Evolutionary conservation across 192 early-diverging fungal species (phyloP).

Genomic region (Coemansia sp.): DNA sequence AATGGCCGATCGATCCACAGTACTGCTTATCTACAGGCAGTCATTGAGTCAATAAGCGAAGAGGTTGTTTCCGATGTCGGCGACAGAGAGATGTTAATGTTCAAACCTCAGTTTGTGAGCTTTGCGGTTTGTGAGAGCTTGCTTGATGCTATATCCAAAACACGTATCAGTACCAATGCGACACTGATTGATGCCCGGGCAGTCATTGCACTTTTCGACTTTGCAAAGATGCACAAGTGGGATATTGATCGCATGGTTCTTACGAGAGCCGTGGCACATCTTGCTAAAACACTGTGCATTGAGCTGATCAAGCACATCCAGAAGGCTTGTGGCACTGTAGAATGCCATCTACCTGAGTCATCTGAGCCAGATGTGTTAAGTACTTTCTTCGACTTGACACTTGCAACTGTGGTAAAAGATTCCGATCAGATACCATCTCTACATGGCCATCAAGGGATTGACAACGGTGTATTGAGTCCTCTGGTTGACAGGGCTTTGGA

Average conservation of each 20-base stretch:
- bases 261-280: conserved; percentile 18
- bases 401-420: background rate
- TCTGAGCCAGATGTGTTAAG: background rate
- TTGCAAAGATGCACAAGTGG: conserved; percentile 21
- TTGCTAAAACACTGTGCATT: conserved; percentile 11
- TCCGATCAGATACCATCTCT: background rate
- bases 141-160: conserved; percentile 28
- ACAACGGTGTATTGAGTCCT: background rate
- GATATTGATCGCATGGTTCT: conserved; percentile 15
- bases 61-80: background rate
- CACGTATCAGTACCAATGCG: background rate
- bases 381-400: background rate
- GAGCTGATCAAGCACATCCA: background rate
- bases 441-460: background rate
- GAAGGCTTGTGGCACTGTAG: background rate
- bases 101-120: conserved; percentile 28
- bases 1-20: conserved; percentile 26
- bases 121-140: conserved; percentile 26
- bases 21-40: conserved; percentile 19
- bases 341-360: background rate
- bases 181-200: conserved; percentile 14
- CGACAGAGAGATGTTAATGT: background rate
- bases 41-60: conserved; percentile 17
- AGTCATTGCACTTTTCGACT: conserved; percentile 15
- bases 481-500: conserved; percentile 9